These are phyloP conservation scores for Intubia oerlemansii DNA, from an alignment of 2,329 filamentous ascomycete species.

Conservation along the genomic window DNA sequence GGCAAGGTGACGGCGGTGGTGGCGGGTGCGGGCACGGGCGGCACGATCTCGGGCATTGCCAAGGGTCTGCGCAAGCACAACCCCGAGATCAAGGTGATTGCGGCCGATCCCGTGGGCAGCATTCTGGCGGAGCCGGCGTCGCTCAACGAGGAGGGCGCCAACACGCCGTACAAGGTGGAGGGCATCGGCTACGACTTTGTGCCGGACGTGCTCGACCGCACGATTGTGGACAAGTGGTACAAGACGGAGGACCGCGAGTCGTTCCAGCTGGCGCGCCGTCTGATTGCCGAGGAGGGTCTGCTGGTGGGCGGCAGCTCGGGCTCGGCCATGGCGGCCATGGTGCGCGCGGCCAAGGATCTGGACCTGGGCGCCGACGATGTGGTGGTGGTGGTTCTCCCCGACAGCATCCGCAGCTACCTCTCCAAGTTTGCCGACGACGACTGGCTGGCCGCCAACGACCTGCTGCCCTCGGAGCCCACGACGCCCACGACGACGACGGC, in stretches of 20 bases:
- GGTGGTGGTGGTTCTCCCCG: slow-evolving; percentile 77
- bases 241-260: slow-evolving; percentile 90
- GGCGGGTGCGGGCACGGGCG: slow-evolving; percentile 84
- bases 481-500: background rate
- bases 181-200: slow-evolving; percentile 98
- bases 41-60: slow-evolving; percentile 81
- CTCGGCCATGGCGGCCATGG: slow-evolving; percentile 67
- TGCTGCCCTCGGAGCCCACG: slow-evolving; percentile 37
- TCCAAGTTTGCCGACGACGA: slow-evolving; percentile 98
- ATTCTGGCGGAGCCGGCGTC: slow-evolving; percentile 65
- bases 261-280: slow-evolving; percentile 69
- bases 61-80: slow-evolving; percentile 77
- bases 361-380: slow-evolving; percentile 65
- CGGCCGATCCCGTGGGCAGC: slow-evolving; percentile 80
- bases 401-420: slow-evolving; percentile 92
- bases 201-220: slow-evolving; percentile 71
- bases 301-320: slow-evolving; percentile 87
- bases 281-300: slow-evolving; percentile 88
- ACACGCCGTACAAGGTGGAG: slow-evolving; percentile 90
- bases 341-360: slow-evolving; percentile 56
- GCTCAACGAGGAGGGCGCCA: slow-evolving; percentile 61
- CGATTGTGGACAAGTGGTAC: slow-evolving; percentile 81
- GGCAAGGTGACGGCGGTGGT: slow-evolving; percentile 69
- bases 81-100: slow-evolving; percentile 64
- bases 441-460: slow-evolving; percentile 92